Evolutionary conservation across 1,139 yeast genomes (phyloP), one percentile per base, ranked within the genome.

Genomic region (Saccharomyces hybrid): DNA sequence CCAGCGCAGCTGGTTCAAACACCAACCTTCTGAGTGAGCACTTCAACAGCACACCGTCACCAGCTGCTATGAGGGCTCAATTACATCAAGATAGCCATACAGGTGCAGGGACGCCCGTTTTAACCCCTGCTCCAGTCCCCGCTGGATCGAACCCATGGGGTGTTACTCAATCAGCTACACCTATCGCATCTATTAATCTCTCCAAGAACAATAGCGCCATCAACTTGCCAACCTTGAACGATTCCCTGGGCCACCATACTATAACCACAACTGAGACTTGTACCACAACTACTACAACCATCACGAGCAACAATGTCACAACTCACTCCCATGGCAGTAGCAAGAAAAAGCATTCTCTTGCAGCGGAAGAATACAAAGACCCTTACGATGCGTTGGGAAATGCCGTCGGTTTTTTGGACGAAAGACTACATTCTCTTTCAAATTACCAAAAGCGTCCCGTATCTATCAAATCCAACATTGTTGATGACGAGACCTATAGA

Each of bases 141-240:
- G 58, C 65, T 11, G 69, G 69, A 11, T 62, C 69, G 11, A 69
- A 69, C 44, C 70, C 71, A 48, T 65, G 71, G 71, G 70, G 72
- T 50, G 63, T 67, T 34, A 62, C 67, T 11, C 68, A 65, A 53
- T 54, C 70, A 52, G 54, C 72, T 34, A 58, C 72, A 34, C 65
- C 75, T 44, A 59, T 65, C 34, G 51, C 70, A 31, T 56, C 66
- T 11, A 54, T 63, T 53, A 64, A 57, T 51, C 50, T 66, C 46
- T 60, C 64, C 8, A 68, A 68, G 48, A 57, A 78, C 60, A 75
- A 81, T 3, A 80, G 81, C 61, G 71, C 82, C 4, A 78, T 84
- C 1, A 83, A 88, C 3, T 84, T 86, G 77, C 93, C 93, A 42
- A 81, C 91, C 0, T 74, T 86, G 60, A 86, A 86, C 5, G 91